Evolutionary conservation across 1,284 basidiomycete genomes (phyloP).

Genomic region (Leccinum pseudoinsigne): DNA sequence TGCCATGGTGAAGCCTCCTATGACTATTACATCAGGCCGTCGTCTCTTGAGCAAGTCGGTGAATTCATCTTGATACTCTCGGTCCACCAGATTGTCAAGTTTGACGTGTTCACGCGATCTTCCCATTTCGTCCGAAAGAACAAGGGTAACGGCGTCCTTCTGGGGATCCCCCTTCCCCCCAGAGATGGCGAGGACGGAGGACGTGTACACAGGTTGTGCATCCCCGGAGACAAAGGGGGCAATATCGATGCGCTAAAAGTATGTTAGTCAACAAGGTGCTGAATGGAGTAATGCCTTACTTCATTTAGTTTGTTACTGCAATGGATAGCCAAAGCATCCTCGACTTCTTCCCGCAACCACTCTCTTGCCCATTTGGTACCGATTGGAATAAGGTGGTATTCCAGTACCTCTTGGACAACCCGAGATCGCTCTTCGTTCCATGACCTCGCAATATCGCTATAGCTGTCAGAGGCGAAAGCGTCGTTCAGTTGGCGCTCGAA

Average conservation of each 20-base stretch:
- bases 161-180: slow-evolving; percentile 95
- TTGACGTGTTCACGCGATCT: slow-evolving; percentile 87
- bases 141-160: slow-evolving; percentile 84
- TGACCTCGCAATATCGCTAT: slow-evolving; percentile 81
- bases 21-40: slow-evolving; percentile 85
- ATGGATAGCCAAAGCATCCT: slow-evolving; percentile 75
- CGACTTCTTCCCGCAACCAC: slow-evolving; percentile 87
- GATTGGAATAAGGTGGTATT: slow-evolving; percentile 79
- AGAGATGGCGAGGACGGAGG: slow-evolving; percentile 90
- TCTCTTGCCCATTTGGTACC: slow-evolving; percentile 89
- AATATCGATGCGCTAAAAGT: slow-evolving; percentile 61
- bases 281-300: slow-evolving; percentile 45
- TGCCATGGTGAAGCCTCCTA: slow-evolving; percentile 87
- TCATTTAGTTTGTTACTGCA: slow-evolving; percentile 71
- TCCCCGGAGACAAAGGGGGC: slow-evolving; percentile 71
- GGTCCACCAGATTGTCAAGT: slow-evolving; percentile 84
- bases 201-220: slow-evolving; percentile 69
- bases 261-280: slow-evolving; percentile 17
- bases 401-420: slow-evolving; percentile 78
- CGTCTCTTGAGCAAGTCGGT: slow-evolving; percentile 79
- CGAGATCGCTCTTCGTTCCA: slow-evolving; percentile 92
- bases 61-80: slow-evolving; percentile 71
- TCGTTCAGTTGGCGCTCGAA: slow-evolving; percentile 79
- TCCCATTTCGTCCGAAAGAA: slow-evolving; percentile 87
- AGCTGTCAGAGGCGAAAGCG: slow-evolving; percentile 85